phyloP scores from a whole-genome alignment of 306 rosid genomes.

The Sophora flavescens region DNA sequence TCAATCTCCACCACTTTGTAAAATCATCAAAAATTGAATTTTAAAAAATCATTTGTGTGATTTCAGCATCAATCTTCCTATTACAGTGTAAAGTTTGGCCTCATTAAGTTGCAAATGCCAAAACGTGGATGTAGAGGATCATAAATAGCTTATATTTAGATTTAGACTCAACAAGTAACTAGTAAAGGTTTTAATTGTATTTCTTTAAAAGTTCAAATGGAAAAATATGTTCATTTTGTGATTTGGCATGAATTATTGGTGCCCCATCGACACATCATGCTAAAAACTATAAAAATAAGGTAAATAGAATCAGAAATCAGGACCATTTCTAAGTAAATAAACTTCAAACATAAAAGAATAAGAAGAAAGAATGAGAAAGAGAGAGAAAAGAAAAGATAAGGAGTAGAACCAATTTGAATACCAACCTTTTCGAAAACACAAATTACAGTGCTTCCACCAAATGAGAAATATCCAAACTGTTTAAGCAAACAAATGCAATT shows the following conservation, averaged over 20 bases:
- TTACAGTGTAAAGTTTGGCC: too few relatives aligned
- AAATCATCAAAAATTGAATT: too few relatives aligned
- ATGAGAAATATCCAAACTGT: slow-evolving; percentile 97
- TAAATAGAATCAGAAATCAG: slow-evolving; percentile 2
- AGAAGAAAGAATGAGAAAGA: neutral
- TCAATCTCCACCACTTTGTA: too few relatives aligned
- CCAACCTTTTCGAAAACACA: slow-evolving; percentile 91
- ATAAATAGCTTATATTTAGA: neutral
- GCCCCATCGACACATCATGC: slow-evolving; percentile 7
- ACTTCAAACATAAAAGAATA: slow-evolving; percentile 18
- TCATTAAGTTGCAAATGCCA: too few relatives aligned
- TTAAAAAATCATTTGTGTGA: too few relatives aligned
- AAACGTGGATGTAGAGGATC: neutral
- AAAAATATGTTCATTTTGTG: neutral
- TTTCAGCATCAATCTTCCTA: too few relatives aligned
- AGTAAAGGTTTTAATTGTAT: neutral
- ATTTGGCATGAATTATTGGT: slow-evolving; percentile 17
- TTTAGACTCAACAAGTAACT: neutral
- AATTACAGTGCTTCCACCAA: slow-evolving; percentile 97
- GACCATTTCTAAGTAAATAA: slow-evolving; percentile 23
- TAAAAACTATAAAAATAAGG: slow-evolving; percentile 8
- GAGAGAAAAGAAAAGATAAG: neutral
- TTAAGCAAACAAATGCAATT: slow-evolving; percentile 41
- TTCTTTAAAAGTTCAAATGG: neutral
- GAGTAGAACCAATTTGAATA: slow-evolving; percentile 18